Percentiles rank a stretch among this genome's conserved stretches.
Evolutionary conservation across 2,329 filamentous ascomycete genomes (phyloP).

Genomic region (Trichoderma hamatum): DNA sequence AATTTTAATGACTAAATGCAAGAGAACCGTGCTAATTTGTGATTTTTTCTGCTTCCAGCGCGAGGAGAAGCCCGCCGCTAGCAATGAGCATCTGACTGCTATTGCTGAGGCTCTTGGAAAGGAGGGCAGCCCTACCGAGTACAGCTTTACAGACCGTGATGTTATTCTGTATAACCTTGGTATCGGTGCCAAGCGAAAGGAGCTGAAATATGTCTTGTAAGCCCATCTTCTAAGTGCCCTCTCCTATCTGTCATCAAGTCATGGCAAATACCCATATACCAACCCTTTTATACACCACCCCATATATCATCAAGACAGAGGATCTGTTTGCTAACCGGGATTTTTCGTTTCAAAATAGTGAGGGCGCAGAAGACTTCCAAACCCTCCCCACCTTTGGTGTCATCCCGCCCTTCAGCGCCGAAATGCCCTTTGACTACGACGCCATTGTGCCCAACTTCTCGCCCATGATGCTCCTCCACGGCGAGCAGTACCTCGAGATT

Average conservation of each 20-base stretch:
- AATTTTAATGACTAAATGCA: neutral
- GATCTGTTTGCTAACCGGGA: constrained; percentile 9
- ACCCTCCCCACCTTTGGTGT: constrained; percentile 94
- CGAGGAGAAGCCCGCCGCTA: constrained; percentile 37
- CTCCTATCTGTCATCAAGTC: too few relatives aligned
- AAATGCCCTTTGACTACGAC: constrained; percentile 76
- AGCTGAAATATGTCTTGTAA: constrained; percentile 81
- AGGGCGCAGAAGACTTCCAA: constrained; percentile 90
- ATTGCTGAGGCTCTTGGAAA: constrained; percentile 77
- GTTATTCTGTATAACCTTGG: constrained; percentile 95
- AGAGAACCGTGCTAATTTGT: constrained; percentile 31
- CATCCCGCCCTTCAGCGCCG: constrained; percentile 87
- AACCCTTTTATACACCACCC: too few relatives aligned
- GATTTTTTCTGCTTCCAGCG: constrained; percentile 30
- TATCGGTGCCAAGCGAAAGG: constrained; percentile 85
- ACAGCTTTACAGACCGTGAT: constrained; percentile 83
- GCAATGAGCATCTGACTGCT: constrained; percentile 69
- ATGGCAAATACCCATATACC: too few relatives aligned
- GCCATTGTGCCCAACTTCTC: constrained; percentile 93
- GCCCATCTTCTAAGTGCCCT: constrained; percentile 29
- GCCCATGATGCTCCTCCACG: constrained; percentile 98
- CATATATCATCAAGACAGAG: neutral
- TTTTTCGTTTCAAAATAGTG: constrained; percentile 45
- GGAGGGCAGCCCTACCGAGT: constrained; percentile 72
- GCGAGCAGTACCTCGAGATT: constrained; percentile 97